phyloP scores from a whole-genome alignment of 768 basidiomycete genomes.

The Russula emetica region DNA sequence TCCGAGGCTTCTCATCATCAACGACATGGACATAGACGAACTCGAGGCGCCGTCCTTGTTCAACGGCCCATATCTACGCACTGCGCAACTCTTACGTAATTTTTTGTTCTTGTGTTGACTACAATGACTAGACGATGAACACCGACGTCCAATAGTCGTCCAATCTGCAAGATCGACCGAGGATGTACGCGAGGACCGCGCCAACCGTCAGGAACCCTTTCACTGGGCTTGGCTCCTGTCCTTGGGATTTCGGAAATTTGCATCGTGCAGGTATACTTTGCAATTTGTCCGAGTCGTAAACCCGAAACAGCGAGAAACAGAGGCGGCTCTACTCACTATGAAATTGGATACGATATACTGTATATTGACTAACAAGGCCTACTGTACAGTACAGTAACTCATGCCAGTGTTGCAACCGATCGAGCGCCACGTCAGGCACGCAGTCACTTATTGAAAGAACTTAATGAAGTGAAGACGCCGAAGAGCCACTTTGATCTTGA shows the following conservation, averaged over 20 bases:
- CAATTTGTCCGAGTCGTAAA: too few relatives aligned
- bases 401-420: background rate
- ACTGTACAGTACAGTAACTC: background rate
- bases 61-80: background rate
- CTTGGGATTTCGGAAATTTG: background rate
- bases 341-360: background rate
- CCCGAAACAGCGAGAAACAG: background rate
- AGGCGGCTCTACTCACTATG: background rate
- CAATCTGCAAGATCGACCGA: background rate
- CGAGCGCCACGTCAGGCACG: constrained; percentile 5
- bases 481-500: constrained; percentile 2
- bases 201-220: too few relatives aligned
- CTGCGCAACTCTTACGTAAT: background rate
- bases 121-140: background rate
- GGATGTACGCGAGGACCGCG: background rate
- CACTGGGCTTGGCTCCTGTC: too few relatives aligned
- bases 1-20: background rate
- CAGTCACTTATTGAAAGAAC: background rate
- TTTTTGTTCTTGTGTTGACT: background rate
- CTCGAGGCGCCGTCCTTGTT: background rate
- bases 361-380: background rate
- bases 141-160: background rate
- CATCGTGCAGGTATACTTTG: background rate
- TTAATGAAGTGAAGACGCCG: background rate
- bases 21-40: background rate